Percentiles rank a stretch among this genome's conserved stretches.
These are phyloP conservation scores for Neurospora sp. DNA, from an alignment of 2,329 filamentous ascomycete species.

Conservation along the genomic window DNA sequence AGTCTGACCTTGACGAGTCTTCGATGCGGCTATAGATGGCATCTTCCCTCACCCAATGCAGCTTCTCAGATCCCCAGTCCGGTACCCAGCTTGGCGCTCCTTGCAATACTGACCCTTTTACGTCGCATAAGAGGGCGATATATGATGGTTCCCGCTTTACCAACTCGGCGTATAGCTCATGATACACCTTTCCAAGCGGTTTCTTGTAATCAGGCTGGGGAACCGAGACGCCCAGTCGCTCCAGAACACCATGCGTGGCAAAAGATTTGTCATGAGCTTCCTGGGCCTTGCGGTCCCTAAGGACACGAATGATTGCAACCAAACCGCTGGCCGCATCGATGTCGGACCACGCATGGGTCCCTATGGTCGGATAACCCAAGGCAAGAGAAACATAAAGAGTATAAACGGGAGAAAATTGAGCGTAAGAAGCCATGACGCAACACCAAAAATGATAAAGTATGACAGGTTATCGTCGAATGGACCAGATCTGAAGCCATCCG, in stretches of 20 bases:
- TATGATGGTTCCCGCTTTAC: not conserved
- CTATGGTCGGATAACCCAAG: not conserved
- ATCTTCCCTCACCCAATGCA: not conserved
- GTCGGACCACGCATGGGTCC: not conserved
- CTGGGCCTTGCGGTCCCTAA: not conserved
- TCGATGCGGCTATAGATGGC: not conserved
- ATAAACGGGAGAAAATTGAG: not conserved
- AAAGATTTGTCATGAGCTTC: not conserved
- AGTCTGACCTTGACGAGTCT: not conserved
- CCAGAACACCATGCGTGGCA: not conserved
- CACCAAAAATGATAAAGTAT: not conserved
- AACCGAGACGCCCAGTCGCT: not conserved
- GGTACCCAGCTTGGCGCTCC: not conserved
- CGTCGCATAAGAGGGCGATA: not conserved
- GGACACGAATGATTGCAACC: not conserved
- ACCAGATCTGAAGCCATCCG: not conserved
- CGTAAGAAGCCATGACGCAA: not conserved
- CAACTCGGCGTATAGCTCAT: not conserved
- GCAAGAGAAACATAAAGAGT: not conserved
- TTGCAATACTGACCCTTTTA: not conserved
- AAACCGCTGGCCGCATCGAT: not conserved
- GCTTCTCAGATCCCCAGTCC: not conserved
- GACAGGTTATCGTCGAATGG: fast-evolving
- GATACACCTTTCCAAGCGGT: not conserved
- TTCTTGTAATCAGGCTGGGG: not conserved